Evolutionary conservation across 108 stramenopile species (phyloP), one percentile per base, ranked within the genome.

Genomic region (Pseudonitzschia delicatissima): DNA sequence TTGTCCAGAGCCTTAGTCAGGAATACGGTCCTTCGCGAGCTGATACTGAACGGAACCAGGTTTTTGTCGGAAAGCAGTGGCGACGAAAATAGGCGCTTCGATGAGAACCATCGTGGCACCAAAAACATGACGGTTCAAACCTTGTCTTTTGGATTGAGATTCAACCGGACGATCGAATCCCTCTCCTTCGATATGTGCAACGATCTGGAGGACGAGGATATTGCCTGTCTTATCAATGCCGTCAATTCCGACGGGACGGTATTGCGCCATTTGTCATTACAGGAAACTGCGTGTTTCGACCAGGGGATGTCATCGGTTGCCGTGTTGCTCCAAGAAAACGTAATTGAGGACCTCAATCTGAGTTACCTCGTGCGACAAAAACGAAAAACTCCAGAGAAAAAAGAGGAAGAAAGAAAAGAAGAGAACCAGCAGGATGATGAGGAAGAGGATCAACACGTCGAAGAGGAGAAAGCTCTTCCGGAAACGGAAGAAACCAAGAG

Each of bases 121-220:
- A 53, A 25, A 17, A 59, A 27, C 42, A 37, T 21, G 32, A 60
- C 26, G 23, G 45, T 32, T 40, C 53, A 20, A 21, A 61, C 20
- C 0, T 40, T 76, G 18, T 62, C 60, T 8, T 76, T 76, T 64
- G 74, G 66, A 13, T 40, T 76, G 33, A 60, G 74, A 17, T 44
- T 76, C 53, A 76, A 76, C 45, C 40, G 57, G 21, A 57, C 67
- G 5, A 29, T 76, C 7, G 47, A 50, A 33, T 36, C 27, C 8
- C 18, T 76, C 7, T 15, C 32, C 28, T 35, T 76, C 23, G 63
- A 76, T 64, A 39, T 45, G 5, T 76, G 74, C 35, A 33, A 9
- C 9, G 11, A 32, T 4, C 26, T 76, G 15, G 48, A 57, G 5
- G 74, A 76, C 48, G 39, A 45, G 20, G 31, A 76, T 12, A 21